Evolutionary conservation across 2,329 filamentous ascomycete genomes (phyloP), one percentile per base, ranked within the genome.

Genomic region (Colletotrichum camelliae): DNA sequence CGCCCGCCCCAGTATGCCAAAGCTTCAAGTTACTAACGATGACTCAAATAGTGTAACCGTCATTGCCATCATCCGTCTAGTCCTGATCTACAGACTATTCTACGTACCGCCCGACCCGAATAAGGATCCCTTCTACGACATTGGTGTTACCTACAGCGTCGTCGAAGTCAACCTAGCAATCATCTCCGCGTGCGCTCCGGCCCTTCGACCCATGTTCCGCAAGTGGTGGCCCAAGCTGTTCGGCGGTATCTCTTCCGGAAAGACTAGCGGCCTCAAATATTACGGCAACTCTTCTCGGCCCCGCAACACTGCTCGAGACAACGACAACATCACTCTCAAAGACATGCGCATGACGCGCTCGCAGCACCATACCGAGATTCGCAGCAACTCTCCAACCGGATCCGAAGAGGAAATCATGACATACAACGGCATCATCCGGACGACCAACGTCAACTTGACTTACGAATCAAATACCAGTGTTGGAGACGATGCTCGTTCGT

Each of bases 331-430:
- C 61, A 70, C 79, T 2, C 79, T 83, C 64, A 81, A 80, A 70
- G 80, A 82, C 43, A 78, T 83, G 39, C 75, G 79, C 62, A 72
- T 77, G 35, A 48, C 71, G 15, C 70, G 74, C 21, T 81, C 79
- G 66, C 74, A 78, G 48, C 81, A 81, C 76, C 78, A 76, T 18
- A 82, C 84, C 7, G 83, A 84, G 67, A 82, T 85, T 37, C 80
- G 83, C 35, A 79, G 81, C 13, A 78, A 78, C 21, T 84, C 83
- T 60, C 82, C 84, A 4, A 82, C 80, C 7, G 81, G 80, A 3
- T 84, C 81, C 18, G 82, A 85, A 76, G 84, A 85, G 77, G 83
- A 85, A 74, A 85, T 85, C 55, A 84, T 85, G 81, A 82, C 83
- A 5, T 83, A 85, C 76, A 83, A 85, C 62, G 84, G 84, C 39